Conservation (phyloP, 352 stramenopile genomes). For the Globisporangium spinosum region DNA sequence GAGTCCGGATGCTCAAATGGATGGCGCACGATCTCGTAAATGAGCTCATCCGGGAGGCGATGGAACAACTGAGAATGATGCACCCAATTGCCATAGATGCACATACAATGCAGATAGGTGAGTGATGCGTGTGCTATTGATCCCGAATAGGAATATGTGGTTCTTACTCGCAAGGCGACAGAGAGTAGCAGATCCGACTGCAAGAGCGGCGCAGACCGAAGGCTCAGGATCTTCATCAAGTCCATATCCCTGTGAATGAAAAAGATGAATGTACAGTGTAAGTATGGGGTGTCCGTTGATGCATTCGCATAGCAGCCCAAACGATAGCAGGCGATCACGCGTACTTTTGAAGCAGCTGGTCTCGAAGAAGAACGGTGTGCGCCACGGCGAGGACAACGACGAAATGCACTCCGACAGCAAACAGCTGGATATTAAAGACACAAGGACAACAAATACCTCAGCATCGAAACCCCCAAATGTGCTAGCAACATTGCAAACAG, state of each 20-base stretch:
- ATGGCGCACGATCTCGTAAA: constrained; percentile 86
- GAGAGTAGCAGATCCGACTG: constrained; percentile 84
- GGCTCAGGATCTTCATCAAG: constrained; percentile 87
- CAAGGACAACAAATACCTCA: neutral
- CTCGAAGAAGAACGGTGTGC: constrained; percentile 85
- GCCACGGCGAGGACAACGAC: constrained; percentile 87
- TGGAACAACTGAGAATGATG: constrained; percentile 57
- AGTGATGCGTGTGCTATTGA: neutral
- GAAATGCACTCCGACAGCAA: constrained; percentile 90
- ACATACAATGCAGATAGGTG: neutral
- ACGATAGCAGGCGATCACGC: constrained; percentile 9
- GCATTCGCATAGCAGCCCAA: neutral
- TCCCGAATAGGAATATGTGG: neutral
- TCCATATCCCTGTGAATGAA: constrained; percentile 63
- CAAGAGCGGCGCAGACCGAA: constrained; percentile 73
- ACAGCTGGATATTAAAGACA: constrained; percentile 42
- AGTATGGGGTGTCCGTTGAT: neutral
- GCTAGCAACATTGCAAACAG: neutral
- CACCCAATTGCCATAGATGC: neutral
- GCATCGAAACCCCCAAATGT: neutral
- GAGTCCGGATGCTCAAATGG: constrained; percentile 70
- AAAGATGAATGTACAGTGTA: neutral
- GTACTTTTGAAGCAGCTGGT: constrained; percentile 76
- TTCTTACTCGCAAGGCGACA: constrained; percentile 62
- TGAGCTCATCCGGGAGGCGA: constrained; percentile 77